Evolutionary conservation across 352 stramenopile genomes (phyloP), one percentile per base, ranked within the genome.

Genomic region (Pythium volutum): DNA sequence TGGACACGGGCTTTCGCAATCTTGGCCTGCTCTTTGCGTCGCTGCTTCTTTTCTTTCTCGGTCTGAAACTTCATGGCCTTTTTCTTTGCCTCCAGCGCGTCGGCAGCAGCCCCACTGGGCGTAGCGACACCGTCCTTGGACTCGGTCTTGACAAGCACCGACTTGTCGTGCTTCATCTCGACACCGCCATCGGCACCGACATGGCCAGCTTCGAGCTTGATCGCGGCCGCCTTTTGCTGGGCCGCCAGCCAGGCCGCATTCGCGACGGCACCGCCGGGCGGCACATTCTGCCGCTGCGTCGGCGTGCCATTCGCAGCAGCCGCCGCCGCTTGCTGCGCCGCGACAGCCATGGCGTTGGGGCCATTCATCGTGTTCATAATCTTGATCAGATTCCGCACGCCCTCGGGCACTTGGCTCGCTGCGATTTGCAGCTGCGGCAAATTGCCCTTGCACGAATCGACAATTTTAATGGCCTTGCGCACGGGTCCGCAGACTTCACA

Each of bases 401-500:
- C 76, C 33, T 95, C 84, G 1, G 84, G 76, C 12, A 82, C 87
- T 60, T 93, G 82, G 18, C 67, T 88, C 26, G 72, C 76, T 26
- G 79, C 72, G 50, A 87, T 69, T 43, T 93, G 86, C 8, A 95
- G 74, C 59, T 95, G 81, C 4, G 71, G 65, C 20, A 81, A 69
- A 53, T 95, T 91, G 7, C 74, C 74, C 47, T 88, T 87, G 26
- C 82, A 93, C 36, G 82, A 89, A 36, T 95, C 86, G 3, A 95
- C 81, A 31, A 95, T 86, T 64, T 94, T 93, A 53, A 96, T 96
- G 5, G 87, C 87, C 46, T 93, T 89, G 0, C 86, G 76, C 22
- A 96, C 88, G 10, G 87, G 87, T 1, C 88, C 89, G 49, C 87
- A 96, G 0, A 97, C 88, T 57, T 93, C 87, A 66, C 88, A 97